Base-by-base conservation (phyloP, 768 basidiomycete species). In the Boletus bicolor region DNA sequence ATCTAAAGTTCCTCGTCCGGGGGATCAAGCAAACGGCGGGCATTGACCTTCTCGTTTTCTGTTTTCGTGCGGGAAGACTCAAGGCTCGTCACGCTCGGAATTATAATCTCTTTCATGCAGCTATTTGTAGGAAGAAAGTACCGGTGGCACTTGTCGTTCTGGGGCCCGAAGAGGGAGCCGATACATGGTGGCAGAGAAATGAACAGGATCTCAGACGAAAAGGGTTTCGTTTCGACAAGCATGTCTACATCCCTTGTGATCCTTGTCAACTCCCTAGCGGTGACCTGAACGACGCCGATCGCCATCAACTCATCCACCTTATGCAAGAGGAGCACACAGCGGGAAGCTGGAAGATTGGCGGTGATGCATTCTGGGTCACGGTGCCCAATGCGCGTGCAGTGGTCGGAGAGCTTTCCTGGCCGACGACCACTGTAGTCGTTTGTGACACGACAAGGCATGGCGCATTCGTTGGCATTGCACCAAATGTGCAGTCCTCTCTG, bases 101-200 rank as follows among this genome's bases (percentile, higher is more conserved):
- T 44, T 75, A 73, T 44, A 58, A 64, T 28, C 44, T 73, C 28
- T 74, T 75, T 43, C 49, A 59, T 24, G 60, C 61, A 9, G 67
- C 65, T 15, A 64, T 75, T 9, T 75, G 68, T 35, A 57, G 62
- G 41, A 63, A 58, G 50, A 69, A 68, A 26, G 72, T 75, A 1
- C 69, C 67, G 0, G 64, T 68, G 21, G 68, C 66, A 2, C 38
- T 72, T 12, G 64, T 64, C 19, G 49, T 74, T 19, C 68, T 71
- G 7, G 72, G 74, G 26, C 67, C 74, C 51, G 60, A 71, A 41
- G 66, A 71, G 24, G 62, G 50, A 24, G 47, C 53, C 10, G 10
- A 56, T 21, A 44, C 48, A 1, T 69, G 51, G 73, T 75, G 72
- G 73, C 53, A 55, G 39, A 51, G 60, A 42, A 75, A 75, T 32